Conservation (phyloP, 768 basidiomycete genomes). For the Xanthoconium purpureum region DNA sequence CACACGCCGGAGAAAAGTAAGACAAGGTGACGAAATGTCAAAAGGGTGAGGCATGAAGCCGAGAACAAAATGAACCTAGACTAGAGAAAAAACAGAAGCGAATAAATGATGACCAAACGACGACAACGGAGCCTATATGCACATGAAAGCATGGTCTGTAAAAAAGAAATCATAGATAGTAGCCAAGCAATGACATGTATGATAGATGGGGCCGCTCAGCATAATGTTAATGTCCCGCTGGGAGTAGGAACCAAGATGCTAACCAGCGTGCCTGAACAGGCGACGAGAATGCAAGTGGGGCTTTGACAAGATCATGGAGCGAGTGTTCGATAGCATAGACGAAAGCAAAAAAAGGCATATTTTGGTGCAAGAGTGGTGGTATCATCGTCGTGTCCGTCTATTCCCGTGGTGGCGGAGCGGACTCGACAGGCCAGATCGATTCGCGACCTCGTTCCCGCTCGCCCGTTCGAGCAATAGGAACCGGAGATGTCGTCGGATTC, state of each 20-base stretch:
- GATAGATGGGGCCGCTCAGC: conserved; percentile 21
- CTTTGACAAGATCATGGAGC: conserved; percentile 17
- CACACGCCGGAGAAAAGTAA: conserved; percentile 12
- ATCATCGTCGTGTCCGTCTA: conserved; percentile 20
- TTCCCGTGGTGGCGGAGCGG: conserved; percentile 26
- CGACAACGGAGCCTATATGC: conserved; percentile 21
- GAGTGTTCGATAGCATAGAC: conserved; percentile 26
- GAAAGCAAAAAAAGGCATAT: conserved; percentile 26
- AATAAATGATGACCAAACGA: conserved; percentile 29
- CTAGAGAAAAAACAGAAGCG: conserved; percentile 14
- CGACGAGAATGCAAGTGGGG: conserved; percentile 22
- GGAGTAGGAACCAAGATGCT: conserved; percentile 9
- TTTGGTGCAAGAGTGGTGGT: conserved; percentile 12
- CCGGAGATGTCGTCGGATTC: conserved; percentile 13
- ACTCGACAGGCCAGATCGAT: conserved; percentile 29
- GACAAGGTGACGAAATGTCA: not conserved
- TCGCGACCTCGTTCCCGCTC: conserved; percentile 32
- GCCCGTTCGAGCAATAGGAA: conserved; percentile 22
- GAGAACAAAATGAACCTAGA: conserved; percentile 7
- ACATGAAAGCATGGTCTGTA: conserved; percentile 28
- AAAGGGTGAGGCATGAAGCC: conserved; percentile 3
- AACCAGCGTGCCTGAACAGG: conserved; percentile 10
- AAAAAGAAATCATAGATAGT: conserved; percentile 26
- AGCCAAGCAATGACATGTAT: conserved; percentile 21
- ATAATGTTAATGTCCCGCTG: conserved; percentile 29